Percentiles rank a stretch among this genome's conserved stretches.
Conservation (phyloP, 169 alveolate species). For the Eimeria falciformis region DNA sequence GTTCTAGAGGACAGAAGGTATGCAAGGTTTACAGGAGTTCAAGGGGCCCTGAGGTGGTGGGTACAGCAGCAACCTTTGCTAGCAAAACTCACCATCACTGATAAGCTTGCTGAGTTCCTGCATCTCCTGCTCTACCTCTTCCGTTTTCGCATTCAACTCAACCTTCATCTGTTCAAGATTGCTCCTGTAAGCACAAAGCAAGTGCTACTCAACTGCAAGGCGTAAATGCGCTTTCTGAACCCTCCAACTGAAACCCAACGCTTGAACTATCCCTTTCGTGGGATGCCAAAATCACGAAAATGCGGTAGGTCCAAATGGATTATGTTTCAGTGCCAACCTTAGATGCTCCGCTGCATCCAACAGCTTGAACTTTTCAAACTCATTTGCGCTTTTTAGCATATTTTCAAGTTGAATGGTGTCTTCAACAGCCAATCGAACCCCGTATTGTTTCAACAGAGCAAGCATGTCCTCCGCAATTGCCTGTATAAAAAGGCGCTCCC, state of each 20-base stretch:
- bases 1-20: too few relatives aligned
- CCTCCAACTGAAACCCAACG: not conserved
- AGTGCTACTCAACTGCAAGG: not conserved
- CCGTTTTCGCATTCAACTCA: slow-evolving; percentile 57
- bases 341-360: slow-evolving; percentile 77
- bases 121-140: slow-evolving; percentile 69
- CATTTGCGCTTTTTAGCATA: slow-evolving; percentile 50
- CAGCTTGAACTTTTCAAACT: slow-evolving; percentile 72
- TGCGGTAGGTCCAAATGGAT: not conserved
- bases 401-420: slow-evolving; percentile 77
- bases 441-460: slow-evolving; percentile 73
- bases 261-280: not conserved
- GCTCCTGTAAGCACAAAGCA: slow-evolving; percentile 4
- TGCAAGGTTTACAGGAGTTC: too few relatives aligned
- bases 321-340: slow-evolving; percentile 8
- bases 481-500: slow-evolving; percentile 2
- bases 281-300: not conserved
- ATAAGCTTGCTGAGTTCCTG: slow-evolving; percentile 50
- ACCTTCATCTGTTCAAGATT: slow-evolving; percentile 68
- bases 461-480: slow-evolving; percentile 77
- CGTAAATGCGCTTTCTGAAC: not conserved
- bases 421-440: slow-evolving; percentile 74
- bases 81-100: slow-evolving; percentile 44
- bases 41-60: not conserved
- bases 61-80: not conserved